phyloP scores from a whole-genome alignment of 2,329 filamentous ascomycete species.

The Aureobasidium sp. region DNA sequence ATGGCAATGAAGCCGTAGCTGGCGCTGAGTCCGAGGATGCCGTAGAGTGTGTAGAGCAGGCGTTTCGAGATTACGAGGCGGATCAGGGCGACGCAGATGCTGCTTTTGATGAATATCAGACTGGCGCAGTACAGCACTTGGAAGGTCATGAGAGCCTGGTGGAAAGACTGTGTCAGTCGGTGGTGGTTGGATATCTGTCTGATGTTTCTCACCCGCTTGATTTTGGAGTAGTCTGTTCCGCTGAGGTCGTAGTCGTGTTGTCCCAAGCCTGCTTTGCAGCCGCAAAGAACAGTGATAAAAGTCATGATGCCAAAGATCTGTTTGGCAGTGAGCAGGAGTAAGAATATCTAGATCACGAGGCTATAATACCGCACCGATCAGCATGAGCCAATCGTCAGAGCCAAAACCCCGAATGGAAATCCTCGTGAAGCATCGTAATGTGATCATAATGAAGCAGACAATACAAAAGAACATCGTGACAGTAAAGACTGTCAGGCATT shows the following conservation, averaged over 20 bases:
- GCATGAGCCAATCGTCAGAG: conserved; percentile 15
- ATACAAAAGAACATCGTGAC: conserved; percentile 7
- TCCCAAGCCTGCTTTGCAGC: conserved; percentile 16
- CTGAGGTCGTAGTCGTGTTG: conserved; percentile 11
- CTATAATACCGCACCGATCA: neutral
- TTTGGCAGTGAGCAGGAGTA: neutral
- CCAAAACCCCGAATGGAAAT: conserved; percentile 12
- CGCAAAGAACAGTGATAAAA: conserved; percentile 2
- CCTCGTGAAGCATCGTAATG: conserved; percentile 10
- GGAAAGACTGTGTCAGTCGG: neutral
- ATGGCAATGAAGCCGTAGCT: conserved; percentile 8
- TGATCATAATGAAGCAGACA: neutral
- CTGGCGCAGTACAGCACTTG: conserved; percentile 10
- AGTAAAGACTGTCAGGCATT: neutral
- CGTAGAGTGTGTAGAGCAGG: conserved; percentile 9
- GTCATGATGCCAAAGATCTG: conserved; percentile 13
- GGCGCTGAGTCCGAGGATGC: conserved; percentile 5
- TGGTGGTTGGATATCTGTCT: neutral
- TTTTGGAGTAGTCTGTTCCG: neutral
- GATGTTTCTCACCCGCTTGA: conserved; percentile 7
- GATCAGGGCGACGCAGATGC: conserved; percentile 16
- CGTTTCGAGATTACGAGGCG: conserved; percentile 3
- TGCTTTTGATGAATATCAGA: conserved; percentile 17
- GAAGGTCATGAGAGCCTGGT: conserved; percentile 2
- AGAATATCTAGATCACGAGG: neutral